phyloP scores from a whole-genome alignment of 2,329 filamentous ascomycete species.

The Clathrospora elynae region DNA sequence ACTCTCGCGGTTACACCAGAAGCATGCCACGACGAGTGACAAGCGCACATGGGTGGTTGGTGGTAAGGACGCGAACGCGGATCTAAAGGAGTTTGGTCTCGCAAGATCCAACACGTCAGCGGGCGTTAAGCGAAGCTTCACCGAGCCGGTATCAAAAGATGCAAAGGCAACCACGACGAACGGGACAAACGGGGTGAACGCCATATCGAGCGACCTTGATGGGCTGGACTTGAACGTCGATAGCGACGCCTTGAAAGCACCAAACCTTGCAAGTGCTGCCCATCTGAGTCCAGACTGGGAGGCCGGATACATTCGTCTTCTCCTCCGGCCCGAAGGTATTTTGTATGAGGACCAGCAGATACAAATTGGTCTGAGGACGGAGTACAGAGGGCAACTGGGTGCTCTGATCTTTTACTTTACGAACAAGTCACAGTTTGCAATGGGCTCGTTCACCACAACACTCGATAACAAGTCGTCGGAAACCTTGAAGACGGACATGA shows the following conservation, averaged over 20 bases:
- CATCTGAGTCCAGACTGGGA: slow-evolving; percentile 97
- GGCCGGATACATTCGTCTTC: slow-evolving; percentile 79
- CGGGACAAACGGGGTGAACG: slow-evolving; percentile 58
- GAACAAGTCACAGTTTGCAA: slow-evolving; percentile 84
- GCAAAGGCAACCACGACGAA: slow-evolving; percentile 37
- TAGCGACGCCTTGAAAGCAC: slow-evolving; percentile 64
- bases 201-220: slow-evolving; percentile 64
- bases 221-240: slow-evolving; percentile 78
- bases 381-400: slow-evolving; percentile 94
- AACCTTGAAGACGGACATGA: slow-evolving; percentile 80
- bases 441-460: slow-evolving; percentile 93
- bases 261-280: slow-evolving; percentile 88
- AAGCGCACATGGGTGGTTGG: slow-evolving; percentile 98
- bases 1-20: slow-evolving; percentile 89
- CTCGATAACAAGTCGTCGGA: slow-evolving; percentile 74
- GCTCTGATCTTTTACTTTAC: slow-evolving; percentile 95
- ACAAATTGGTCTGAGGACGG: slow-evolving; percentile 87
- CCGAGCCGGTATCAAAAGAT: slow-evolving; percentile 50
- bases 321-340: slow-evolving; percentile 81
- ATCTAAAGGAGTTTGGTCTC: slow-evolving; percentile 78
- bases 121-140: slow-evolving; percentile 86
- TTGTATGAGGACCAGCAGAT: slow-evolving; percentile 95
- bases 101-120: slow-evolving; percentile 67
- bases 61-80: slow-evolving; percentile 88
- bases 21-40: slow-evolving; percentile 89